Percentiles rank a stretch among this genome's conserved stretches.
Conservation (phyloP, 2,329 filamentous ascomycete species). For the Verticillium zaregamsianum region DNA sequence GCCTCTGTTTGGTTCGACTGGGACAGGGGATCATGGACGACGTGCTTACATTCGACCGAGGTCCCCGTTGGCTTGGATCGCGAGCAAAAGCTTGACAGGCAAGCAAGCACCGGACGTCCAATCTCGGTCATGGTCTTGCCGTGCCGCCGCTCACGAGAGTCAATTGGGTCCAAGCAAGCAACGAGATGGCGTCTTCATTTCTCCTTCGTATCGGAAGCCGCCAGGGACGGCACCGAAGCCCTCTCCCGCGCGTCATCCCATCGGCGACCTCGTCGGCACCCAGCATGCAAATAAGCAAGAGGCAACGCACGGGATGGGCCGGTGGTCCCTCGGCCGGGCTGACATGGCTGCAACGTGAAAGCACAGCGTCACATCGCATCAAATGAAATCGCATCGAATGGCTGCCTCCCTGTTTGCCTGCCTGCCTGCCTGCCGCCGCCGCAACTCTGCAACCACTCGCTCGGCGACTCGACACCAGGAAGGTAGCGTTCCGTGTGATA, state of each 20-base stretch:
- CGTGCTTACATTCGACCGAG: too few species aligned
- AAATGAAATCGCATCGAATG: not conserved
- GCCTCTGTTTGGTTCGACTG: not conserved
- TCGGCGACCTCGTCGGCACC: not conserved
- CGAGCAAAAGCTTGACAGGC: not conserved
- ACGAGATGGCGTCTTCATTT: not conserved
- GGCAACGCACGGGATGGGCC: not conserved
- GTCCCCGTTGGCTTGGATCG: not conserved
- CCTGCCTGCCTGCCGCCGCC: not conserved
- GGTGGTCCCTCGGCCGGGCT: not conserved
- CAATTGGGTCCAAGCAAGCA: not conserved
- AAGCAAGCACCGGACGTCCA: not conserved
- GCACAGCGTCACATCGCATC: not conserved
- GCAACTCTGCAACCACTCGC: not conserved
- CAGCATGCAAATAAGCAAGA: not conserved
- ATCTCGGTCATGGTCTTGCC: not conserved
- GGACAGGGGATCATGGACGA: not conserved
- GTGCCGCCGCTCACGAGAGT: not conserved
- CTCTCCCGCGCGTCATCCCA: not conserved
- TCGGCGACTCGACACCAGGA: not conserved
- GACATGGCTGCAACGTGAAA: not conserved
- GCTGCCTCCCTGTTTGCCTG: not conserved
- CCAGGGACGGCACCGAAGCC: not conserved
- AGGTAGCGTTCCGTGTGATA: not conserved
- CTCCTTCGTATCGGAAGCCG: not conserved